A percentile compares a stretch with the other conserved stretches of the same genome.
Evolutionary conservation across 108 stramenopile genomes (phyloP).

Genomic region (Chaetoceros tenuissimus): DNA sequence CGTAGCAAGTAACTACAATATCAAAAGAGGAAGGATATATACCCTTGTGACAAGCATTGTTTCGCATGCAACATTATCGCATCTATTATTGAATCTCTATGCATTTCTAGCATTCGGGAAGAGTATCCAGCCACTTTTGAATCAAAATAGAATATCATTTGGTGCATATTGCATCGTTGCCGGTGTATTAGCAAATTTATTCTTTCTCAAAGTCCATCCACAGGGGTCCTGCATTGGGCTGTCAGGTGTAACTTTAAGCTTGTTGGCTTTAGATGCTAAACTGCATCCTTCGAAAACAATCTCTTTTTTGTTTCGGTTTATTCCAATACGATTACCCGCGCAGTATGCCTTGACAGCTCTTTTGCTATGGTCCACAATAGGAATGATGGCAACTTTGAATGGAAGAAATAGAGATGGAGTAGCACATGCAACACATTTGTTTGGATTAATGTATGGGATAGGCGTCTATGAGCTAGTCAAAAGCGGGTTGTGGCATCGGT

Average conservation of each 20-base stretch:
- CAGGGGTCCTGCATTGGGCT: constrained; percentile 52
- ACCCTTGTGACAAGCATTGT: constrained; percentile 40
- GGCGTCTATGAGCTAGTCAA: constrained; percentile 48
- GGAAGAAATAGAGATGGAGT: constrained; percentile 19
- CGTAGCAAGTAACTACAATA: constrained; percentile 38
- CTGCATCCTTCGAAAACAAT: constrained; percentile 35
- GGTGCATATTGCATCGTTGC: constrained; percentile 49
- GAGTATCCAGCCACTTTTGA: constrained; percentile 13
- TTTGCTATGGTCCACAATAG: constrained; percentile 28
- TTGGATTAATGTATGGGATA: constrained; percentile 61
- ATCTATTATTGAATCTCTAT: constrained; percentile 49
- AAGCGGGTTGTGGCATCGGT: constrained; percentile 4
- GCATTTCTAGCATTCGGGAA: constrained; percentile 47
- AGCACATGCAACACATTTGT: constrained; percentile 69
- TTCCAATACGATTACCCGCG: constrained; percentile 52
- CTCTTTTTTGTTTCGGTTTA: constrained; percentile 26
- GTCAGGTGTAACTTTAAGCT: constrained; percentile 51
- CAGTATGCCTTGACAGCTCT: constrained; percentile 32
- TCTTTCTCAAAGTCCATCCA: constrained; percentile 15
- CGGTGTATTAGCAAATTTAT: constrained; percentile 27
- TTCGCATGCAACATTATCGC: constrained; percentile 47
- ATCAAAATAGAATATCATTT: constrained; percentile 14
- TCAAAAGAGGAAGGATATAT: constrained; percentile 23
- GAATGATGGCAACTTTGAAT: constrained; percentile 18
- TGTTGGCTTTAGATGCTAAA: constrained; percentile 50